These are phyloP conservation scores for Vigna trinervia DNA, from an alignment of 306 rosid species.

Conservation along the genomic window DNA sequence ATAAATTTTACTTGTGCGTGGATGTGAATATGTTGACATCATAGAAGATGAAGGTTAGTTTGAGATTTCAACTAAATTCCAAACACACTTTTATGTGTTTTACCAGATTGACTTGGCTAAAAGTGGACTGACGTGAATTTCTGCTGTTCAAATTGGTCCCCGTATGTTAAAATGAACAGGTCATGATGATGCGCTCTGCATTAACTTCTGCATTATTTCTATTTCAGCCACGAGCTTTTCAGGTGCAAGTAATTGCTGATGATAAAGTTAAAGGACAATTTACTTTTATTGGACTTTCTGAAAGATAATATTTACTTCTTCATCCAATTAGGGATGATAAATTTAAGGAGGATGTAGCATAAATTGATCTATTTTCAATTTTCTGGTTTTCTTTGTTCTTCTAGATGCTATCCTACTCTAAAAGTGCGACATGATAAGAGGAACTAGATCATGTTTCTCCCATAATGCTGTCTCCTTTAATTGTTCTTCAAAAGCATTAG, in stretches of 20 bases:
- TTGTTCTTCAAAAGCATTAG: too few species aligned
- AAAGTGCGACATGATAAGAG: not conserved
- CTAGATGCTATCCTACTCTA: not conserved
- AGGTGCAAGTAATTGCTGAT: not conserved
- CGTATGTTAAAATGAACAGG: not conserved
- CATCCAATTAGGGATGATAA: not conserved
- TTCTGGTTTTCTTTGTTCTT: not conserved
- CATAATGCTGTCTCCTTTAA: too few species aligned
- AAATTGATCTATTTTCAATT: not conserved
- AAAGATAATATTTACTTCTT: not conserved
- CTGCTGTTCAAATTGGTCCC: conserved; percentile 14
- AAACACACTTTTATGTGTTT: not conserved
- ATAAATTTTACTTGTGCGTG: too few species aligned
- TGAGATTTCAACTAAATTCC: too few species aligned
- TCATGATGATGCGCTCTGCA: not conserved
- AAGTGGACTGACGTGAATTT: not conserved
- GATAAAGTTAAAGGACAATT: not conserved
- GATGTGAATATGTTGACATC: too few species aligned
- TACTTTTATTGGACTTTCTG: not conserved
- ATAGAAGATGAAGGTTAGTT: too few species aligned
- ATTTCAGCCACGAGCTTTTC: not conserved
- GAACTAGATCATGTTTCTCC: not conserved
- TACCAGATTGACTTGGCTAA: not conserved
- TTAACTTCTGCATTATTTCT: not conserved
- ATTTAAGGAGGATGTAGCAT: not conserved